Evolutionary conservation across 768 basidiomycete genomes (phyloP).

Genomic region (Exidia glandulosa): DNA sequence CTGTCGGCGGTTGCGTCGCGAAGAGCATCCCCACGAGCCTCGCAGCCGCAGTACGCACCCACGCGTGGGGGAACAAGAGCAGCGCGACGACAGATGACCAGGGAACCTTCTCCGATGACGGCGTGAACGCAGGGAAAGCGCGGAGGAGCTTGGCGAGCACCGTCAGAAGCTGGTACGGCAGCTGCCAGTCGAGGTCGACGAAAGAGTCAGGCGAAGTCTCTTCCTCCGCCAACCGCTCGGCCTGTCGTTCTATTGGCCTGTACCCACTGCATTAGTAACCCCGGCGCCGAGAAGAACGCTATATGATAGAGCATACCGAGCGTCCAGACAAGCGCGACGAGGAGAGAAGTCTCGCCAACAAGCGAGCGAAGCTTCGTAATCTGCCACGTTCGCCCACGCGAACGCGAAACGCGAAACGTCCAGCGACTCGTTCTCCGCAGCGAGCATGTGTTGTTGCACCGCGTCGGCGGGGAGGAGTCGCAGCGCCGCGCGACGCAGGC

Average conservation of each 20-base stretch:
- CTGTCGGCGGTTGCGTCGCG: conserved; percentile 31
- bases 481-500: conserved; percentile 52
- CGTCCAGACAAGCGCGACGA: not conserved
- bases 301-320: not conserved
- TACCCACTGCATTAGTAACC: too few relatives aligned
- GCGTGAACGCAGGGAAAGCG: conserved; percentile 23
- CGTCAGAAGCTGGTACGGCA: conserved; percentile 70
- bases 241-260: conserved; percentile 50
- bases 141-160: conserved; percentile 52
- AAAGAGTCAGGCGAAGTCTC: conserved; percentile 33
- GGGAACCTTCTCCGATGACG: conserved; percentile 24
- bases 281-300: too few relatives aligned
- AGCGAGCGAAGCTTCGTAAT: conserved; percentile 25
- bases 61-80: conserved; percentile 84
- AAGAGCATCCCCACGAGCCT: conserved; percentile 67
- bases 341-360: conserved; percentile 43
- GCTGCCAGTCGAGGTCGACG: conserved; percentile 62
- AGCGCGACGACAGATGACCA: conserved; percentile 58
- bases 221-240: conserved; percentile 27
- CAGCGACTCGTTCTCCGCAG: conserved; percentile 67
- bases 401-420: conserved; percentile 71
- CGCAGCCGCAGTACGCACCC: conserved; percentile 79
- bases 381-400: conserved; percentile 71
- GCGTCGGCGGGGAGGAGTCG: conserved; percentile 49
- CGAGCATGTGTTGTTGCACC: conserved; percentile 12